Conservation (phyloP, 1,139 yeast genomes). For the Meyerozyma carpophila region DNA sequence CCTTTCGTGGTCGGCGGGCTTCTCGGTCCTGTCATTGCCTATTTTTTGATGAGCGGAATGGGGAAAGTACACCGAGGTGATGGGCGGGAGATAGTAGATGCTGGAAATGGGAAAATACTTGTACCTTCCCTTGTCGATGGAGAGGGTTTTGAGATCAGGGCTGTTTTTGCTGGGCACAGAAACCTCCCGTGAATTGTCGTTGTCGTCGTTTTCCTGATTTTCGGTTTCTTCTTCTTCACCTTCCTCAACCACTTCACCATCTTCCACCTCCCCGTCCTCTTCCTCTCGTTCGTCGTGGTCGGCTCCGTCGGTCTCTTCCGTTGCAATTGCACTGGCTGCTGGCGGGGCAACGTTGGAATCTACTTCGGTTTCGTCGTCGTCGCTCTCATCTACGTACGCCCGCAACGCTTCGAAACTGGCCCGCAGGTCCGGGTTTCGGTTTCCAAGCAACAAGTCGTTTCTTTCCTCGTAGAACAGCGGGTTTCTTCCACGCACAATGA, state of each 20-base stretch:
- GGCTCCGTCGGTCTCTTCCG: neutral
- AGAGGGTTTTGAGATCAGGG: neutral
- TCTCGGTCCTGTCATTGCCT: neutral
- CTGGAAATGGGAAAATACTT: constrained; percentile 54
- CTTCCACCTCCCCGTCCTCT: constrained; percentile 9
- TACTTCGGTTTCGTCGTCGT: constrained; percentile 5
- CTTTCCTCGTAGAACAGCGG: constrained; percentile 59
- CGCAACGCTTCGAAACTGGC: constrained; percentile 17
- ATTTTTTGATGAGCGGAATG: constrained; percentile 48
- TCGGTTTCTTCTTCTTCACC: constrained; percentile 7
- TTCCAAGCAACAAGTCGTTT: constrained; percentile 41
- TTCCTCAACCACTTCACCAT: constrained; percentile 6
- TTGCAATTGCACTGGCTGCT: neutral
- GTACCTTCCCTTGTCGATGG: constrained; percentile 21
- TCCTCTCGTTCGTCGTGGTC: constrained; percentile 6
- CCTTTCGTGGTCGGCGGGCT: neutral
- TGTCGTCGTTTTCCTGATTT: constrained; percentile 8
- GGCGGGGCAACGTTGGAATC: constrained; percentile 1
- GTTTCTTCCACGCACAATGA: constrained; percentile 61
- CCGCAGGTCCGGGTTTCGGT: constrained; percentile 18
- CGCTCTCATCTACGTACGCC: constrained; percentile 4
- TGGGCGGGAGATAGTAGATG: constrained; percentile 55
- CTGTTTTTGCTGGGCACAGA: neutral
- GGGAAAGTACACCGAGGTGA: constrained; percentile 56
- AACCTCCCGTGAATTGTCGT: constrained; percentile 6